Evolutionary conservation across 345 rosid genomes (phyloP).

Genomic region (Abelmoschus esculentus): DNA sequence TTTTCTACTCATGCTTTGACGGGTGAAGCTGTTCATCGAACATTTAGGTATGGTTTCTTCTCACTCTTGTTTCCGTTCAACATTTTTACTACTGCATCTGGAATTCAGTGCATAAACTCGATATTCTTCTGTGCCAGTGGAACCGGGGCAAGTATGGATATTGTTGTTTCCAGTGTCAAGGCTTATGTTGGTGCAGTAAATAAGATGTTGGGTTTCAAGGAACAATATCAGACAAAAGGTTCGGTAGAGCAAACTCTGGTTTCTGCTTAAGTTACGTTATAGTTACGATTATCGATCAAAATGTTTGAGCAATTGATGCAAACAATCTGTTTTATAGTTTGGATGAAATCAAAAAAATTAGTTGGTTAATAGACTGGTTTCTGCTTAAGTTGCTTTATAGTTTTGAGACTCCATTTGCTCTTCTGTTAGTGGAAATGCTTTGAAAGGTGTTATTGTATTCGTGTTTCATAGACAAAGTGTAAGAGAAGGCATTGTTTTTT

Average conservation of each 20-base stretch:
- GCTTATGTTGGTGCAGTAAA: constrained; percentile 80
- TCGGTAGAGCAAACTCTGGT: constrained; percentile 24
- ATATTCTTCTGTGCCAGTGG: constrained; percentile 41
- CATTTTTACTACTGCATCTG: neutral
- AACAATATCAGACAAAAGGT: constrained; percentile 18
- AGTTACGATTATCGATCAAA: neutral
- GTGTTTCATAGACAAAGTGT: neutral
- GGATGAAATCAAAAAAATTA: too few species aligned
- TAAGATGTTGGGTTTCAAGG: constrained; percentile 76
- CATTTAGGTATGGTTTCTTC: constrained; percentile 53
- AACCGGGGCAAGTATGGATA: constrained; percentile 76
- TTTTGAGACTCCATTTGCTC: neutral
- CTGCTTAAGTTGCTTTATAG: neutral
- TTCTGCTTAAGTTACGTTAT: constrained; percentile 29
- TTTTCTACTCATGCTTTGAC: constrained; percentile 45
- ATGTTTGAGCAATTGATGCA: neutral
- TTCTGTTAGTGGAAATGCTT: neutral
- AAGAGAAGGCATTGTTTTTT: neutral
- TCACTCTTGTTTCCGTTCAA: neutral
- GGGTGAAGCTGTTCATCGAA: constrained; percentile 49
- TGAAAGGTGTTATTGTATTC: neutral
- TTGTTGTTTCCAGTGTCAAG: constrained; percentile 87
- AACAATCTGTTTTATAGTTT: too few species aligned
- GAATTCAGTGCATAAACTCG: neutral
- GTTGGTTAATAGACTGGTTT: too few species aligned